Conservation (phyloP, 1,284 basidiomycete genomes). For the Xanthoconium separans region DNA sequence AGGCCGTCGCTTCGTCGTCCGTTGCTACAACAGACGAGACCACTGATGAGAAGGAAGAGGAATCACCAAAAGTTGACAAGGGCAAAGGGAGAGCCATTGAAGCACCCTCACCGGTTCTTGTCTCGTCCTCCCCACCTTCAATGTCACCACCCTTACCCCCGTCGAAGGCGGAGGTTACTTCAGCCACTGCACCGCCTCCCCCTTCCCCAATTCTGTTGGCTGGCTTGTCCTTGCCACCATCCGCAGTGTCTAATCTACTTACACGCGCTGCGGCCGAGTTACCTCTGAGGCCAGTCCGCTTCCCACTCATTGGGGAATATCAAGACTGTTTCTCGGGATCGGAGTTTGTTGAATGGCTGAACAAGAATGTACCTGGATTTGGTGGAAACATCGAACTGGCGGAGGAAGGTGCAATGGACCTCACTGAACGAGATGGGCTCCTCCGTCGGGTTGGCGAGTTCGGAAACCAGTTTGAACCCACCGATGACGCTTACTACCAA, state of each 20-base stretch:
- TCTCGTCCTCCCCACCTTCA: slow-evolving; percentile 65
- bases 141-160: slow-evolving; percentile 58
- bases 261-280: slow-evolving; percentile 63
- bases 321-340: slow-evolving; percentile 82
- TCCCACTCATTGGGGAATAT: slow-evolving; percentile 87
- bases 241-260: slow-evolving; percentile 67
- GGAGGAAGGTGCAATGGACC: slow-evolving; percentile 74
- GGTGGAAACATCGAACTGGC: slow-evolving; percentile 74
- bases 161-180: slow-evolving; percentile 33
- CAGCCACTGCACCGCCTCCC: slow-evolving; percentile 37
- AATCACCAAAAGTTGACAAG: slow-evolving; percentile 64
- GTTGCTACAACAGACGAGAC: slow-evolving; percentile 16
- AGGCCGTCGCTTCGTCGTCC: slow-evolving; percentile 37
- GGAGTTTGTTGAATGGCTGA: slow-evolving; percentile 76
- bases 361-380: slow-evolving; percentile 66
- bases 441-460: slow-evolving; percentile 78
- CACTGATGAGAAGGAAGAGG: slow-evolving; percentile 39
- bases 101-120: slow-evolving; percentile 37
- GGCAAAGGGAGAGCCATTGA: slow-evolving; percentile 71
- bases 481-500: slow-evolving; percentile 77
- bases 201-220: slow-evolving; percentile 66
- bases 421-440: slow-evolving; percentile 74
- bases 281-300: slow-evolving; percentile 62
- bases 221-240: slow-evolving; percentile 65
- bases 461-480: slow-evolving; percentile 73